These are phyloP conservation scores for Monilinia polystroma DNA, from an alignment of 2,329 filamentous ascomycete genomes.

Conservation along the genomic window DNA sequence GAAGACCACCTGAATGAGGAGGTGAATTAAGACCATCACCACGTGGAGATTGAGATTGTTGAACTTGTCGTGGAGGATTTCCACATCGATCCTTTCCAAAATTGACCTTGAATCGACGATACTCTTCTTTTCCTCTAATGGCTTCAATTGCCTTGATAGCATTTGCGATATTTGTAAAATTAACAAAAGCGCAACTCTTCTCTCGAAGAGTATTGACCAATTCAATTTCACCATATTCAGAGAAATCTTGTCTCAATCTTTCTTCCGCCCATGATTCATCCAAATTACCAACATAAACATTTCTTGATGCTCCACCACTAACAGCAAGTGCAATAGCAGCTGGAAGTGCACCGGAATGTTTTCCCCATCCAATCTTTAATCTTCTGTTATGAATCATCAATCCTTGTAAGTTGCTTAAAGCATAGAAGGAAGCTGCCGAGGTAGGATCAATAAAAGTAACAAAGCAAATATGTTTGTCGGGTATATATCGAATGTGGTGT, in stretches of 20 bases:
- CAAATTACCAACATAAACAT: constrained; percentile 96
- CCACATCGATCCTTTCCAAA: constrained; percentile 98
- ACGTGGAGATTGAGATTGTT: constrained; percentile 63
- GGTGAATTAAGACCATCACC: constrained; percentile 60
- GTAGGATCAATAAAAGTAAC: constrained; percentile 99
- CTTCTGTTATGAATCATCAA: constrained; percentile 99
- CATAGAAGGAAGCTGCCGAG: constrained; percentile 95
- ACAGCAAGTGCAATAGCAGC: constrained; percentile 95
- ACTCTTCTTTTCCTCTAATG: constrained; percentile 90
- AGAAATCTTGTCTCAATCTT: constrained; percentile 91
- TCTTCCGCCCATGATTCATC: constrained; percentile 98
- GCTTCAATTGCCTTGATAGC: constrained; percentile 99
- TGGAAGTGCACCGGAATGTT: constrained; percentile 94
- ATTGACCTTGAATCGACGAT: constrained; percentile 99
- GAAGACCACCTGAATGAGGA: constrained; percentile 42
- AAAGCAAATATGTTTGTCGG: constrained; percentile 99
- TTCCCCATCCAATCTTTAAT: constrained; percentile 98
- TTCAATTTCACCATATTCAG: constrained; percentile 96
- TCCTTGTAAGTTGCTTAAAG: constrained; percentile 93
- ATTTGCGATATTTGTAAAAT: constrained; percentile 99
- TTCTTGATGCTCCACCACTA: constrained; percentile 93
- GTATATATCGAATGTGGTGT: constrained; percentile 98
- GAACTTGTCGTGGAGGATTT: constrained; percentile 86
- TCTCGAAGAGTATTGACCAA: constrained; percentile 93
- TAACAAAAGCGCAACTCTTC: constrained; percentile 99